Conservation (phyloP, 75 land plant species). For the Pinus taeda region DNA sequence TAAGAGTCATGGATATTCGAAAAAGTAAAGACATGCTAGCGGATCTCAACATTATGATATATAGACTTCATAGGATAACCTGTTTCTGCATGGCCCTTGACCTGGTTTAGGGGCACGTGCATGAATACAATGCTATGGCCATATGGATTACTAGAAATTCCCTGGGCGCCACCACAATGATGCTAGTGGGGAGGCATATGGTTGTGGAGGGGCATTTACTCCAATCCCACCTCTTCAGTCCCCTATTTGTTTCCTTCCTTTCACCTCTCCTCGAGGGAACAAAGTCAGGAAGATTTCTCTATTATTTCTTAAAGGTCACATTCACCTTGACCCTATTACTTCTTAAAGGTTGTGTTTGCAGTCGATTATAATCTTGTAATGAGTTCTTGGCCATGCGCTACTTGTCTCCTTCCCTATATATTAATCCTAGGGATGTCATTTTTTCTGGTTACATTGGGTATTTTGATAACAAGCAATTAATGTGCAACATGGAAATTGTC, state of each 20-base stretch:
- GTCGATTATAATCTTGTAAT: slow-evolving; percentile 29
- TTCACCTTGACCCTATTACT: slow-evolving; percentile 33
- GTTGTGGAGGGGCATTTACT: slow-evolving; percentile 27
- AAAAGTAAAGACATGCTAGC: slow-evolving; percentile 27
- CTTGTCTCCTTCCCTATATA: slow-evolving; percentile 50
- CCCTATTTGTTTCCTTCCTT: slow-evolving; percentile 45
- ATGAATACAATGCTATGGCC: slow-evolving; percentile 16
- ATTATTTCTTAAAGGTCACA: slow-evolving; percentile 40
- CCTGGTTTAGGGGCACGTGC: slow-evolving; percentile 15
- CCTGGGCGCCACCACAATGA: slow-evolving; percentile 56
- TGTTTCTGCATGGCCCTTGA: slow-evolving; percentile 47
- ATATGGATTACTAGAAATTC: slow-evolving; percentile 70
- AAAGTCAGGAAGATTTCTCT: slow-evolving; percentile 41
- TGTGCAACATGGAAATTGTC: slow-evolving; percentile 51
- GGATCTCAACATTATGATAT: slow-evolving; percentile 29
- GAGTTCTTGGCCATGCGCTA: slow-evolving; percentile 24
- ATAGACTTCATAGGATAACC: slow-evolving; percentile 45
- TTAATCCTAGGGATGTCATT: slow-evolving; percentile 45
- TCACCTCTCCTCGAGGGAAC: slow-evolving; percentile 57
- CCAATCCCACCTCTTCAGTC: slow-evolving; percentile 58
- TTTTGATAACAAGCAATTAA: slow-evolving; percentile 42
- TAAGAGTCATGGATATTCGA: slow-evolving; percentile 51
- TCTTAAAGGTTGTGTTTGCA: slow-evolving; percentile 54
- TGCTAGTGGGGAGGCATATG: slow-evolving; percentile 44
- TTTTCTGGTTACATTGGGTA: slow-evolving; percentile 59